phyloP scores from a whole-genome alignment of 1,139 yeast genomes.

The Pichia sp. region DNA sequence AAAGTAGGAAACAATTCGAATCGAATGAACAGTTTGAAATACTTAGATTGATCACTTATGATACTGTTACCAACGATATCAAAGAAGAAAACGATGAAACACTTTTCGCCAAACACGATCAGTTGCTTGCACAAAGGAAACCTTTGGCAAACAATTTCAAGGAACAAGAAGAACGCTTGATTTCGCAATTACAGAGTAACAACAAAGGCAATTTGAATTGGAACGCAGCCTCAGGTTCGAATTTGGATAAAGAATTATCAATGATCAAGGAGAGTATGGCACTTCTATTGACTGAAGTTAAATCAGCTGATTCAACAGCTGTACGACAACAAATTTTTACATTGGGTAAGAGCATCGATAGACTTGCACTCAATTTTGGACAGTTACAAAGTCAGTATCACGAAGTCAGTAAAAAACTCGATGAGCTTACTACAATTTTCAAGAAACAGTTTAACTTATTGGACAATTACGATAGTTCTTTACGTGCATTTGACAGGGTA shows the following conservation, averaged over 20 bases:
- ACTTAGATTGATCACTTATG: constrained; percentile 47
- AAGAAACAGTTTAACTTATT: constrained; percentile 19
- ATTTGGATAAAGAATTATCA: neutral
- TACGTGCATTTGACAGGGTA: constrained; percentile 18
- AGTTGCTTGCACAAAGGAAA: constrained; percentile 3
- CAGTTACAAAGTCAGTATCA: constrained; percentile 14
- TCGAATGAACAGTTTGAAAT: constrained; percentile 51
- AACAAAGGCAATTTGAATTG: neutral
- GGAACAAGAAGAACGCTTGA: constrained; percentile 14
- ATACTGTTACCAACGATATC: constrained; percentile 43
- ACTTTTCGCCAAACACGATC: constrained; percentile 22
- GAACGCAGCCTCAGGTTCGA: too few relatives aligned
- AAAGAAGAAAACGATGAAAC: constrained; percentile 19
- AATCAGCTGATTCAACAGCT: constrained; percentile 6
- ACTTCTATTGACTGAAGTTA: constrained; percentile 1
- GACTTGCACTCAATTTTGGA: constrained; percentile 15
- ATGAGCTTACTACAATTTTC: constrained; percentile 15
- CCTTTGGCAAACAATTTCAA: constrained; percentile 1
- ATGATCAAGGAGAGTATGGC: constrained; percentile 3
- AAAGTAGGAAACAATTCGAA: constrained; percentile 31
- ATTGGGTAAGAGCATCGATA: constrained; percentile 18
- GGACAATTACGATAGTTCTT: constrained; percentile 19
- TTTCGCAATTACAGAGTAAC: constrained; percentile 6
- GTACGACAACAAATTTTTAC: constrained; percentile 20
- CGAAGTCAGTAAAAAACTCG: constrained; percentile 17